phyloP scores from a whole-genome alignment of 257 asterid genomes.

The Salvia miltiorrhiza region DNA sequence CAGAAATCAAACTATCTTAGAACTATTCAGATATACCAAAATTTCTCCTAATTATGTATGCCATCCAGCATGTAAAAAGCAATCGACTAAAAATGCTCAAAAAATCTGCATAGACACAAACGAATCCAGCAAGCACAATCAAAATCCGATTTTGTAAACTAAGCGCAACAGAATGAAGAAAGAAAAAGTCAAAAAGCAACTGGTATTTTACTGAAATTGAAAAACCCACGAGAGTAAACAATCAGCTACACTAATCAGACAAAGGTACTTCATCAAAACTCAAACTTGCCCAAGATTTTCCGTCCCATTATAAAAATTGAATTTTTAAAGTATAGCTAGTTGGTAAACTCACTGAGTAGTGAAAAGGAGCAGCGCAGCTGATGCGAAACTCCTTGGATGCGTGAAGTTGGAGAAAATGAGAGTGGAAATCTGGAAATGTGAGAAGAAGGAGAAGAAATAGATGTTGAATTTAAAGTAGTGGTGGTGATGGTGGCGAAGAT shows the following conservation, averaged over 20 bases:
- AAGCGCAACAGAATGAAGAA: background rate
- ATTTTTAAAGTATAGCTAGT: background rate
- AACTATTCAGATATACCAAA: background rate
- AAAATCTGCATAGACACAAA: background rate
- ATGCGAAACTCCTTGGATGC: conserved; percentile 10
- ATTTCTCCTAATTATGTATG: background rate
- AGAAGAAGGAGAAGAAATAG: conserved; percentile 5
- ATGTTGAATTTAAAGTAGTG: conserved; percentile 23
- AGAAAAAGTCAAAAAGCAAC: background rate
- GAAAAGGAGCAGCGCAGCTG: conserved; percentile 22
- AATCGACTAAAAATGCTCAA: background rate
- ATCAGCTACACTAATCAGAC: background rate
- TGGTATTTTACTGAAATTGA: background rate
- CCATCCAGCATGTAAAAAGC: background rate
- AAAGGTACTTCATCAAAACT: background rate
- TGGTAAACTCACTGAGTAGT: conserved; percentile 19
- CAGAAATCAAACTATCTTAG: background rate
- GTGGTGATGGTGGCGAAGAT: conserved; percentile 31
- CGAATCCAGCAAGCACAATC: conserved; percentile 7
- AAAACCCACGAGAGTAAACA: background rate
- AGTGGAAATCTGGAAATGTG: conserved; percentile 9
- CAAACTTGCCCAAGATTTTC: background rate
- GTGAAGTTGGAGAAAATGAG: conserved; percentile 5
- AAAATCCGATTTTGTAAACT: background rate
- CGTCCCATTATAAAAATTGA: background rate